Conservation (phyloP, 352 stramenopile genomes). For the Phytophthora podocarpi region DNA sequence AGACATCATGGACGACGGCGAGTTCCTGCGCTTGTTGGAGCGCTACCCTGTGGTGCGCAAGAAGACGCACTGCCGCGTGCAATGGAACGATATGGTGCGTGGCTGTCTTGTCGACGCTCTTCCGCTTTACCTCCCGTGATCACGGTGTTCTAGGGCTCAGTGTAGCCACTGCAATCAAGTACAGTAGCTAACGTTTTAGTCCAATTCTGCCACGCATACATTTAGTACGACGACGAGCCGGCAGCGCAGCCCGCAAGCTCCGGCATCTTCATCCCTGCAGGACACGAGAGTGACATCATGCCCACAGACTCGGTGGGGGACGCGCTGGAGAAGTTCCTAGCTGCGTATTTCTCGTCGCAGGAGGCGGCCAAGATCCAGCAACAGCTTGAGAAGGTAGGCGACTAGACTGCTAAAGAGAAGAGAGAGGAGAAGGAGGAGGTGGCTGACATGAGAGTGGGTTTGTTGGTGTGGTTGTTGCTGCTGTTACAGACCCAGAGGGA, state of each 20-base stretch:
- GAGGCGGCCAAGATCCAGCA: constrained; percentile 64
- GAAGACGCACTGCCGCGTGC: constrained; percentile 75
- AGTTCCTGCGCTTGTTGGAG: constrained; percentile 74
- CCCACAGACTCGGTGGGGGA: constrained; percentile 46
- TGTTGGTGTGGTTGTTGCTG: constrained; percentile 5
- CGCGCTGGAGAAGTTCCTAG: constrained; percentile 69
- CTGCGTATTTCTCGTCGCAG: constrained; percentile 62
- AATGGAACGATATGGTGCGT: constrained; percentile 80
- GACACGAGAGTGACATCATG: constrained; percentile 38
- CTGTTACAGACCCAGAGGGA: constrained; percentile 45
- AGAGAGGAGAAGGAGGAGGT: background rate
- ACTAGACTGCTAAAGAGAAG: background rate
- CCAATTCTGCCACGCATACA: too few species aligned
- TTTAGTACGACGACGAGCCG: constrained; percentile 34
- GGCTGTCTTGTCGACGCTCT: background rate
- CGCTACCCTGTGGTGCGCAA: constrained; percentile 81
- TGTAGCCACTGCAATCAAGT: background rate
- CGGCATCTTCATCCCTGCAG: constrained; percentile 27
- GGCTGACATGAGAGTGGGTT: background rate
- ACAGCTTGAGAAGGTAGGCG: constrained; percentile 64
- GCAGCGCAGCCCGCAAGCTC: constrained; percentile 21
- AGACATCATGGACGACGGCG: constrained; percentile 67
- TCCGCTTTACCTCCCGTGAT: background rate
- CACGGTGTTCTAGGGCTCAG: background rate
- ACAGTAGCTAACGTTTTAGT: background rate